Base-by-base conservation (phyloP, 805 yeast genomes). In the Yamadazyma kitorensis region DNA sequence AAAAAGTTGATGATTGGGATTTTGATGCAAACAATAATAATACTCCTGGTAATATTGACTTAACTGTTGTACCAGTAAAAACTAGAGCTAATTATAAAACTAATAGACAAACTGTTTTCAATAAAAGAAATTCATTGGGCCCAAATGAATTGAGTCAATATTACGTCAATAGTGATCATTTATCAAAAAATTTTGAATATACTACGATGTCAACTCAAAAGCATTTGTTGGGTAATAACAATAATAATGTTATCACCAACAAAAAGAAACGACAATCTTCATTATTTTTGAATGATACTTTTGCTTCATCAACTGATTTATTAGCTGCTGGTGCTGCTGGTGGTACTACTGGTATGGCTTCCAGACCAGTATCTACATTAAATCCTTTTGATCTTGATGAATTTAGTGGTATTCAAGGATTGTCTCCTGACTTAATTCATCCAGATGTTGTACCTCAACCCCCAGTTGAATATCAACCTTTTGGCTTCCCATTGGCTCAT, bases 381-480 rank as follows among this genome's bases (percentile, higher is more conserved):
- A 54, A 58, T 43, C 62, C 66, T 21, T 60, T 59, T 45, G 62
- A 67, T 37, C 32, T 49, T 17, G 64, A 60, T 11, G 71, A 62
- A 24, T 47, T 49, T 5, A 57, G 48, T 22, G 49, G 60, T 6
- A 55, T 73, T 5, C 66, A 64, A 20, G 70, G 81, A 3, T 58
- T 85, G 44, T 74, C 78, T 24, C 66, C 80, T 2, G 77, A 74
- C 34, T 53, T 79, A 12, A 72, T 83, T 37, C 86, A 80, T 47
- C 84, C 88, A 8, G 85, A 84, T 51, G 85, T 78, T 18, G 84
- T 89, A 11, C 86, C 95, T 2, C 98, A 91, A 55, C 97, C 98
- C 0, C 95, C 96, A 1, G 74, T 80, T 12, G 84, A 76, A 40
- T 89, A 78, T 64, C 89, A 85, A 68, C 98, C 98, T 4, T 86